Conservation (phyloP, 257 asterid genomes). For the Nicotiana obtusifolia region DNA sequence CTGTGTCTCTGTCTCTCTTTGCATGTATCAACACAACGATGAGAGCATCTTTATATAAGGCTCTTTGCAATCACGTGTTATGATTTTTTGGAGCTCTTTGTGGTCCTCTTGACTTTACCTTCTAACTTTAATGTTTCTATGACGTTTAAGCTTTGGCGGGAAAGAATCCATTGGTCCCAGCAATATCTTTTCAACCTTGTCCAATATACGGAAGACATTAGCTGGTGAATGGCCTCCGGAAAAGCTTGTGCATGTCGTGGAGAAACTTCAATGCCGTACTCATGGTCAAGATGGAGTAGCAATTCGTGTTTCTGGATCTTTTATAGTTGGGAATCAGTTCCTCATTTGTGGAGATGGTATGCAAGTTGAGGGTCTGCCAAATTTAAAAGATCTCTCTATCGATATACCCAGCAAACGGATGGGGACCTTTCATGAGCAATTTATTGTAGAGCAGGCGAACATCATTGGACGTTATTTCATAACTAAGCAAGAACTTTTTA, state of each 20-base stretch:
- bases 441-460: conserved; percentile 47
- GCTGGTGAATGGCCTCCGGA: conserved; percentile 95
- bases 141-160: conserved; percentile 55
- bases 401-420: conserved; percentile 69
- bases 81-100: neutral
- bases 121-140: conserved; percentile 14
- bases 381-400: conserved; percentile 63
- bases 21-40: neutral
- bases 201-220: conserved; percentile 68
- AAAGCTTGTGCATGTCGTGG: conserved; percentile 93
- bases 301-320: conserved; percentile 82
- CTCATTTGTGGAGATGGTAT: conserved; percentile 94
- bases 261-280: conserved; percentile 88
- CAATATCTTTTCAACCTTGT: conserved; percentile 47
- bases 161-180: conserved; percentile 59
- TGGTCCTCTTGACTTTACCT: conserved; percentile 4
- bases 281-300: conserved; percentile 65
- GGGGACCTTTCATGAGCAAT: conserved; percentile 92
- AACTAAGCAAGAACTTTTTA: conserved; percentile 80
- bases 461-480: conserved; percentile 63
- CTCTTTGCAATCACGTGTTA: neutral
- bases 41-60: neutral
- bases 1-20: neutral
- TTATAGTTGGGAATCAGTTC: conserved; percentile 85
- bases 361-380: conserved; percentile 86